Evolutionary conservation across 2,329 filamentous ascomycete species (phyloP).

Genomic region (Cladosporium sp.): DNA sequence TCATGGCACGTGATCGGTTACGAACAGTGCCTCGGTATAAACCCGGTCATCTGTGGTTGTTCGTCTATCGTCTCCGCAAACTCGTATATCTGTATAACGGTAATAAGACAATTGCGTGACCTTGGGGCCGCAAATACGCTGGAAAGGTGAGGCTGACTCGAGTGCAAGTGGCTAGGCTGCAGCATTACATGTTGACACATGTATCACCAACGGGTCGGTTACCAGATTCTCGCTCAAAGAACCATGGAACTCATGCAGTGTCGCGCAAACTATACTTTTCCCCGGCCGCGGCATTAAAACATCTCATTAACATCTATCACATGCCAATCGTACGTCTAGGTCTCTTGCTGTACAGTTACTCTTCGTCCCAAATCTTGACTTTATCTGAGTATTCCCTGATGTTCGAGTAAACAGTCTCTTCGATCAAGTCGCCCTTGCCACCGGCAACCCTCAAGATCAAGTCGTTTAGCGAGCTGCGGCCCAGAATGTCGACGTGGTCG

Average conservation of each 20-base stretch:
- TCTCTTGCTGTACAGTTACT: constrained; percentile 7
- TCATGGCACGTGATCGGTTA: background rate
- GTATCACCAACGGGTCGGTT: background rate
- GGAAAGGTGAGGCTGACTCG: background rate
- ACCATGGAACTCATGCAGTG: background rate
- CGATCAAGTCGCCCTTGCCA: constrained; percentile 76
- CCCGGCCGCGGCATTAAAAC: background rate
- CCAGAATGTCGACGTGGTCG: constrained; percentile 95
- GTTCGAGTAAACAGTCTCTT: constrained; percentile 74
- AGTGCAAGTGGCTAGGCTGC: background rate
- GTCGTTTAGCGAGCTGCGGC: constrained; percentile 85
- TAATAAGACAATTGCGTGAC: background rate
- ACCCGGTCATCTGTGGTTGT: background rate
- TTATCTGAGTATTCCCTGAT: constrained; percentile 80
- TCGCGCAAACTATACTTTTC: background rate
- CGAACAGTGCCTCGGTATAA: constrained; percentile 2
- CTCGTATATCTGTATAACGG: background rate
- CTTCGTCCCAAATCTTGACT: constrained; percentile 77
- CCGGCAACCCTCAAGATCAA: constrained; percentile 83
- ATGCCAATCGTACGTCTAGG: background rate
- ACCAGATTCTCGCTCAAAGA: background rate
- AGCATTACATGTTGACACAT: background rate
- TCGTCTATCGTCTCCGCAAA: background rate
- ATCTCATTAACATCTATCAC: background rate
- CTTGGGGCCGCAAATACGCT: background rate